Percentiles rank a stretch among this genome's conserved stretches.
Evolutionary conservation across 2,329 filamentous ascomycete species (phyloP).

Genomic region (Penicillium sp.): DNA sequence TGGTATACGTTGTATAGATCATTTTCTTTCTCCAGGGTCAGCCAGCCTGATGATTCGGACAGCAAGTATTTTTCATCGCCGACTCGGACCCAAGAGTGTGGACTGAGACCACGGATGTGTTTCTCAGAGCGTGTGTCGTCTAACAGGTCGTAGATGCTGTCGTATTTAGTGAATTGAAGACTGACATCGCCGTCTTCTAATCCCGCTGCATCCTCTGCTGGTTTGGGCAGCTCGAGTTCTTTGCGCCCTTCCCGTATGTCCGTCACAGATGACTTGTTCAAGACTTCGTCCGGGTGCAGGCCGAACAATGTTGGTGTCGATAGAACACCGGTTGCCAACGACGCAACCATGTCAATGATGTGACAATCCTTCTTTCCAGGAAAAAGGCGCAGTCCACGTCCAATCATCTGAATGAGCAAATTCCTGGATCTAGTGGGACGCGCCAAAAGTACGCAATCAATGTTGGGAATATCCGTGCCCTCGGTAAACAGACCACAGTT

Average conservation of each 20-base stretch:
- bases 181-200: slow-evolving; percentile 42
- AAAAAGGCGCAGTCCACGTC: slow-evolving; percentile 83
- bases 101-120: slow-evolving; percentile 75
- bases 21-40: slow-evolving; percentile 51
- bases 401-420: slow-evolving; percentile 95
- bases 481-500: slow-evolving; percentile 98
- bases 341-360: slow-evolving; percentile 93
- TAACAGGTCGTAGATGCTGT: slow-evolving; percentile 87
- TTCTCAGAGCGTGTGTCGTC: slow-evolving; percentile 76
- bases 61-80: slow-evolving; percentile 72
- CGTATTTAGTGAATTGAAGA: slow-evolving; percentile 86
- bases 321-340: slow-evolving; percentile 78
- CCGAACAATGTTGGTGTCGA: slow-evolving; percentile 92
- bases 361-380: slow-evolving; percentile 85
- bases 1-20: slow-evolving; percentile 36
- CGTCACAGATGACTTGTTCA: slow-evolving; percentile 66
- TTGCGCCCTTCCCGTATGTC: slow-evolving; percentile 58
- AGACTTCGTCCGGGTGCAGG: slow-evolving; percentile 77
- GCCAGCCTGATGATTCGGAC: slow-evolving; percentile 63
- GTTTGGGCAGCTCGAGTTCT: slow-evolving; percentile 28
- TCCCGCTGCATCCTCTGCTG: slow-evolving; percentile 27
- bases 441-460: slow-evolving; percentile 88
- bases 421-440: slow-evolving; percentile 92
- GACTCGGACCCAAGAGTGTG: slow-evolving; percentile 79
- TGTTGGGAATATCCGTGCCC: slow-evolving; percentile 95